A percentile compares a stretch with the other conserved stretches of the same genome.
Conservation (phyloP, 1,284 basidiomycete genomes). For the Boletus austroedulis region DNA sequence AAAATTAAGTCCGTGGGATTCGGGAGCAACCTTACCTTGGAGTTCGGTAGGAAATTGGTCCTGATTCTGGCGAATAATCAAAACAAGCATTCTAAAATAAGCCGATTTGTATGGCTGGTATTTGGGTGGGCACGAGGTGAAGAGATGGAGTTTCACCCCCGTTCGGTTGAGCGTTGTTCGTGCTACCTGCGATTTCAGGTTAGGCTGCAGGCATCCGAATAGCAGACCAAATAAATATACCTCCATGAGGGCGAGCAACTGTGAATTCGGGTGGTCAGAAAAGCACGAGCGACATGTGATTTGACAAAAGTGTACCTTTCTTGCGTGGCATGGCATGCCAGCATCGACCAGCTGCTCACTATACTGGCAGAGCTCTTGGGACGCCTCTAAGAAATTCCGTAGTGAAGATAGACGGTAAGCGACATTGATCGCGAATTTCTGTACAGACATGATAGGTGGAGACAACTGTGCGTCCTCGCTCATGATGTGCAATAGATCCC, state of each 20-base stretch:
- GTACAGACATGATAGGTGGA: conserved; percentile 24
- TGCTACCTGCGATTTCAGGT: conserved; percentile 29
- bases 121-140: conserved; percentile 35
- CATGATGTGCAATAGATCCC: conserved; percentile 14
- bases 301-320: conserved; percentile 29
- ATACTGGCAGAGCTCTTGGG: conserved; percentile 30
- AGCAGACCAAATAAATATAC: conserved; percentile 19
- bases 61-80: conserved; percentile 31
- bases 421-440: conserved; percentile 33
- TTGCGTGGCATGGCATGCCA: conserved; percentile 31
- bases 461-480: conserved; percentile 15
- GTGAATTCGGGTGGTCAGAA: conserved; percentile 12
- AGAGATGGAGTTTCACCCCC: conserved; percentile 37
- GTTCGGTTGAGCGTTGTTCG: conserved; percentile 35
- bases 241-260: conserved; percentile 35
- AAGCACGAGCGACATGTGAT: neutral
- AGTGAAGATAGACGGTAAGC: conserved; percentile 37
- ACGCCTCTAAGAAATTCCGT: conserved; percentile 34
- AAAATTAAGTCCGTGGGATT: neutral
- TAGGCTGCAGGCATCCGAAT: neutral
- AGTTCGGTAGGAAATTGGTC: conserved; percentile 26
- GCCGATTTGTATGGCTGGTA: conserved; percentile 34
- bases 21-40: conserved; percentile 15
- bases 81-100: conserved; percentile 38
- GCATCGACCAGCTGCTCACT: conserved; percentile 20